These are phyloP conservation scores for Saturnispora ahearnii DNA, from an alignment of 805 yeast species.

Conservation along the genomic window DNA sequence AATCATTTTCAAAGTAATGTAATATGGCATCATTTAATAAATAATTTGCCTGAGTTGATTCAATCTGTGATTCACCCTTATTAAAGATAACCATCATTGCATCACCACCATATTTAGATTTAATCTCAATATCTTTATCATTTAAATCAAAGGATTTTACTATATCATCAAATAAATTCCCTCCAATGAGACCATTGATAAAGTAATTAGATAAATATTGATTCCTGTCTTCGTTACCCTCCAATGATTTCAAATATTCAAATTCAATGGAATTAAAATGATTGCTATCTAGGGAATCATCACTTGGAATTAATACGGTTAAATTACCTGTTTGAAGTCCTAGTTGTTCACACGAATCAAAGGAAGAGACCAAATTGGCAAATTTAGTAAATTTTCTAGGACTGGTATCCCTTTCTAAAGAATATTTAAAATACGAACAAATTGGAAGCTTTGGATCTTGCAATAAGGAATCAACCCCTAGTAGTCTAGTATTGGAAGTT, in stretches of 20 bases:
- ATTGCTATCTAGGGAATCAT: conserved; percentile 24
- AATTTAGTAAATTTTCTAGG: conserved; percentile 15
- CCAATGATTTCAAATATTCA: conserved; percentile 31
- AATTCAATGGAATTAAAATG: conserved; percentile 36
- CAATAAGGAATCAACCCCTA: conserved; percentile 47
- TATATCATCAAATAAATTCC: conserved; percentile 23
- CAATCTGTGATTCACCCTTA: conserved; percentile 13
- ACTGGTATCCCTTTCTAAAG: conserved; percentile 13
- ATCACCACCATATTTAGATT: conserved; percentile 26
- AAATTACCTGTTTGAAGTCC: conserved; percentile 22
- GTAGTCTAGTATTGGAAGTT: conserved; percentile 57
- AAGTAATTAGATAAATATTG: conserved; percentile 28
- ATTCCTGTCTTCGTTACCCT: conserved; percentile 26
- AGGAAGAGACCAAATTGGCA: conserved; percentile 13
- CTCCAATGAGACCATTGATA: conserved; percentile 38
- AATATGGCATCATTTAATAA: conserved; percentile 40
- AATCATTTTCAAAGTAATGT: conserved; percentile 35
- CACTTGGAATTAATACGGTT: conserved; percentile 41
- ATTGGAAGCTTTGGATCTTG: conserved; percentile 28
- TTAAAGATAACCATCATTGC: conserved; percentile 27
- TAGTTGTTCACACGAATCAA: conserved; percentile 16
- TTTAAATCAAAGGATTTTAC: conserved; percentile 20
- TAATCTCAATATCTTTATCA: conserved; percentile 18
- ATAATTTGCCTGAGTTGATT: conserved; percentile 32
- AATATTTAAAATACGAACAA: conserved; percentile 28